phyloP scores from a whole-genome alignment of 129 eudicot species.

The Flaveria brownii region DNA sequence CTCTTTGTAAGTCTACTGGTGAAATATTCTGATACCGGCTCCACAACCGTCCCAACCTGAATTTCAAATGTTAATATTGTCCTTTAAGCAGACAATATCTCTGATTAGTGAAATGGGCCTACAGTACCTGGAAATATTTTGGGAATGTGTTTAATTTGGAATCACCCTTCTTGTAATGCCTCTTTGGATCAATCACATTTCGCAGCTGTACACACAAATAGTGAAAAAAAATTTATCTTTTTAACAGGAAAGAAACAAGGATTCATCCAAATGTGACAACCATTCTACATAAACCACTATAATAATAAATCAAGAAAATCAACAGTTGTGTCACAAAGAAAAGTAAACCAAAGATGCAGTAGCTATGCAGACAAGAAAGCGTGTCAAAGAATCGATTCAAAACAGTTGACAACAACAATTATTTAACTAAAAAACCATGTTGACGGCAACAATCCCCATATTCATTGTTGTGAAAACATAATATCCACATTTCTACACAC shows the following conservation, averaged over 20 bases:
- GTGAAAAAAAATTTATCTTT: background rate
- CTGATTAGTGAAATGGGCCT: background rate
- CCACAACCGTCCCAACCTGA: conserved; percentile 91
- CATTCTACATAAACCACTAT: conserved; percentile 4
- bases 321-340: background rate
- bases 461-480: background rate
- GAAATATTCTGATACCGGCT: conserved; percentile 64
- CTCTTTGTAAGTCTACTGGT: conserved; percentile 81
- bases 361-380: background rate
- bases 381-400: background rate
- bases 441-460: background rate
- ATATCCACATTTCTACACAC: background rate
- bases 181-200: conserved; percentile 85
- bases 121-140: conserved; percentile 83
- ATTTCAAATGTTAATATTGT: background rate
- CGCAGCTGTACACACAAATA: conserved; percentile 59
- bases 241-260: background rate
- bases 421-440: background rate
- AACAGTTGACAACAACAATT: background rate
- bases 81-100: background rate
- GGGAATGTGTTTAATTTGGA: conserved; percentile 71
- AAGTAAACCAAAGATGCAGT: background rate
- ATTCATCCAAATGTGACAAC: background rate
- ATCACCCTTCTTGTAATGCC: conserved; percentile 94
- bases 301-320: background rate